Base-by-base conservation (phyloP, 2,329 filamentous ascomycete genomes). In the Alternaria ethzedia region DNA sequence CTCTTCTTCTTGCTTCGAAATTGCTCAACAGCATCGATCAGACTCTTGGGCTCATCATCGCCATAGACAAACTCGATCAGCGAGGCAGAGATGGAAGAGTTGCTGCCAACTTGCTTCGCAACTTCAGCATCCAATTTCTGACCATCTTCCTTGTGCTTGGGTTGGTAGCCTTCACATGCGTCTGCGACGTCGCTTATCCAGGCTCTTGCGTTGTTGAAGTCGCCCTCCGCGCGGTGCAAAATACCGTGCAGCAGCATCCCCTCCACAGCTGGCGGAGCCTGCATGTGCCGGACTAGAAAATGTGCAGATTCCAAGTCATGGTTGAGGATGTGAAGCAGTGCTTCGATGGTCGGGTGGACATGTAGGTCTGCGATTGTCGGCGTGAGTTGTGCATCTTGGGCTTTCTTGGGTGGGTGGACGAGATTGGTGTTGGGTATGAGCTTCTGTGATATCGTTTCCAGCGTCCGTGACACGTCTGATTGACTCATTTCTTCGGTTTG, bases 221-320 rank as follows among this genome's bases (percentile, higher is more conserved):
- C 84, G 5, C 84, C 84, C 71, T 86, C 85, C 25, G 85, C 78
- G 1, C 84, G 77, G 61, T 86, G 84, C 63, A 87, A 69, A 13
- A 87, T 82, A 5, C 82, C 81, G 64, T 86, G 85, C 2, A 86
- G 75, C 43, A 83, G 81, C 84, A 87, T 87, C 15, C 81, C 82
- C 64, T 86, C 85, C 44, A 78, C 78, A 0, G 82, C 82, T 0
- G 85, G 84, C 13, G 79, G 70, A 9, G 81, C 79, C 71, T 85
- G 82, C 83, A 86, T 86, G 66, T 87, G 83, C 1, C 85, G 80
- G 23, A 84, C 78, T 1, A 86, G 78, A 70, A 87, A 86, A 72
- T 87, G 85, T 0, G 85, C 85, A 20, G 77, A 80, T 5, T 83
- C 76, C 0, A 86, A 76, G 70, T 87, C 85, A 64, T 77, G 74